These are phyloP conservation scores for Clonostachys sp. DNA, from an alignment of 2,329 filamentous ascomycete species.

Conservation along the genomic window DNA sequence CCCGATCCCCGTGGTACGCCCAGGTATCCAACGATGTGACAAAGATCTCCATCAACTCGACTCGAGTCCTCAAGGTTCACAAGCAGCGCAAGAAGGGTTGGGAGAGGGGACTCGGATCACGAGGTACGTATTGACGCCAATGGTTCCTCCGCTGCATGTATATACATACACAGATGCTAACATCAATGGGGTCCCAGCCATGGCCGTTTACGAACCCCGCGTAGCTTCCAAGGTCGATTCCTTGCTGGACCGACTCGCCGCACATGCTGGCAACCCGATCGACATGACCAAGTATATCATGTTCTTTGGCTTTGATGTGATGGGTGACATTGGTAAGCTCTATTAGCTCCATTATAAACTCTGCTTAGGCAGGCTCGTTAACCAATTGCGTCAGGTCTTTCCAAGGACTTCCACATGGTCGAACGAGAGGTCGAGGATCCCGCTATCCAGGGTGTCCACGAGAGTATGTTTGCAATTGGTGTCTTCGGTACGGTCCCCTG, in stretches of 20 bases:
- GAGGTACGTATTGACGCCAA: background rate
- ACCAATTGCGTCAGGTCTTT: constrained; percentile 15
- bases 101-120: constrained; percentile 9
- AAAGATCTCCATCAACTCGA: constrained; percentile 20
- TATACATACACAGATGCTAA: background rate
- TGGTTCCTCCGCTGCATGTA: background rate
- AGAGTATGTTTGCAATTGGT: constrained; percentile 11
- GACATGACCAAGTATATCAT: constrained; percentile 24
- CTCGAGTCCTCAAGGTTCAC: constrained; percentile 20
- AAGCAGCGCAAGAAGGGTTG: constrained; percentile 21
- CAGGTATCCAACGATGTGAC: constrained; percentile 12
- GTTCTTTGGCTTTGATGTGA: constrained; percentile 30
- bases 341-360: background rate
- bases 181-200: background rate
- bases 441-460: constrained; percentile 9
- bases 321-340: constrained; percentile 23
- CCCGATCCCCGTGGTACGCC: background rate
- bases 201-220: constrained; percentile 1
- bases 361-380: background rate
- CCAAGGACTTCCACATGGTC: constrained; percentile 26
- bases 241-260: constrained; percentile 13
- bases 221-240: constrained; percentile 2
- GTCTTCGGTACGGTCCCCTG: constrained; percentile 1
- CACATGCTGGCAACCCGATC: constrained; percentile 10
- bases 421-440: constrained; percentile 11